These are phyloP conservation scores for Osmanthus fragrans DNA, from an alignment of 257 asterid genomes.

Conservation along the genomic window DNA sequence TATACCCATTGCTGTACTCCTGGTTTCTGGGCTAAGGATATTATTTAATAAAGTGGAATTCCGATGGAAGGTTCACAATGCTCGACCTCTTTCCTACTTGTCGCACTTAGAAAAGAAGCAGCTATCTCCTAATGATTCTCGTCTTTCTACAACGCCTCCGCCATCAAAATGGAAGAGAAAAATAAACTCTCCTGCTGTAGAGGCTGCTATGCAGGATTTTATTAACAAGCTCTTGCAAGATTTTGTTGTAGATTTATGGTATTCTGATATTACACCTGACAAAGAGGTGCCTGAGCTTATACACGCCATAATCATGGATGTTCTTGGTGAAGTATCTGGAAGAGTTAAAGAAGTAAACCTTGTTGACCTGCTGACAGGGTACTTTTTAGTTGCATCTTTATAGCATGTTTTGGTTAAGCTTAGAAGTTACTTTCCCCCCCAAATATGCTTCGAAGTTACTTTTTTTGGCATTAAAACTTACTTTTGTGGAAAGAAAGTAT, in stretches of 20 bases:
- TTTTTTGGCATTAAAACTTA: background rate
- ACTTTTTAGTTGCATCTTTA: conserved; percentile 17
- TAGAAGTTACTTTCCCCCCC: background rate
- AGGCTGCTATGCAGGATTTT: conserved; percentile 84
- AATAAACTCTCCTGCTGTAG: conserved; percentile 77
- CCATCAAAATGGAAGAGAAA: conserved; percentile 91
- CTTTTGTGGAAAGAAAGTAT: background rate
- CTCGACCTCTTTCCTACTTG: conserved; percentile 58
- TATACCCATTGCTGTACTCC: conserved; percentile 75
- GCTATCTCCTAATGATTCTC: conserved; percentile 81
- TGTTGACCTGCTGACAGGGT: conserved; percentile 92
- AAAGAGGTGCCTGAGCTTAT: conserved; percentile 83
- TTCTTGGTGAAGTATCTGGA: conserved; percentile 80
- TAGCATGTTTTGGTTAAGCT: background rate
- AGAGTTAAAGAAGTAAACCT: conserved; percentile 87
- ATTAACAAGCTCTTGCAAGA: conserved; percentile 77
- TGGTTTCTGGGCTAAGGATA: conserved; percentile 74
- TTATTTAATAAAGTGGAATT: conserved; percentile 80
- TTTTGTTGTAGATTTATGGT: conserved; percentile 90
- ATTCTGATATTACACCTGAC: conserved; percentile 89
- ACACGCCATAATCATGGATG: conserved; percentile 75
- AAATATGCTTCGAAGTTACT: background rate
- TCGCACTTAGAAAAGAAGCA: conserved; percentile 90
- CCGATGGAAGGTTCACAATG: conserved; percentile 66
- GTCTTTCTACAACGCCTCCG: conserved; percentile 60